phyloP scores from a whole-genome alignment of 805 yeast genomes.

The Kodamaea leandrae region DNA sequence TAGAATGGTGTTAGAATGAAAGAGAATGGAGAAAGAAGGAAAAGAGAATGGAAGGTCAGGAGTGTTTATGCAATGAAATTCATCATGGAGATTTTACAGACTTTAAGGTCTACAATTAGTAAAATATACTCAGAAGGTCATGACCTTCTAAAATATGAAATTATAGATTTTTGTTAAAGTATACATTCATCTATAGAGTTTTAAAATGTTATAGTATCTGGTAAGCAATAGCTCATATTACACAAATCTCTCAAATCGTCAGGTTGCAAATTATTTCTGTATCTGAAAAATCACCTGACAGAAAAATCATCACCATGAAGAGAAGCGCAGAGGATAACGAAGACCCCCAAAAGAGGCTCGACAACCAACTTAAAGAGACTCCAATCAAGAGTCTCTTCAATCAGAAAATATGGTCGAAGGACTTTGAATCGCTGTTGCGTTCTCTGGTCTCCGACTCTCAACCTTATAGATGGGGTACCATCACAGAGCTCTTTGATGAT shows the following conservation, averaged over 20 bases:
- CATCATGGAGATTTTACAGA: too few species aligned
- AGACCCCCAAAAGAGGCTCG: slow-evolving; percentile 5
- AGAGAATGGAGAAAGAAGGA: too few species aligned
- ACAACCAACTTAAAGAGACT: slow-evolving; percentile 3
- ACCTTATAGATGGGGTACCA: slow-evolving; percentile 92
- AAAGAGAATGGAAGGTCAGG: too few species aligned
- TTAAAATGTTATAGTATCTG: too few species aligned
- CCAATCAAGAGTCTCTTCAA: slow-evolving; percentile 33
- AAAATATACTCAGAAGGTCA: too few species aligned
- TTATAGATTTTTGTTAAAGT: too few species aligned
- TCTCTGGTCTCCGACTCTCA: slow-evolving; percentile 50
- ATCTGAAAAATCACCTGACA: slow-evolving; percentile 4
- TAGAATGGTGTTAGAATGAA: too few species aligned
- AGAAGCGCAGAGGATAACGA: slow-evolving; percentile 3
- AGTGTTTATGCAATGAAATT: too few species aligned
- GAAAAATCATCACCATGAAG: slow-evolving; percentile 6
- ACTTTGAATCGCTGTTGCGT: slow-evolving; percentile 40
- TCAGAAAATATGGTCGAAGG: slow-evolving; percentile 44
- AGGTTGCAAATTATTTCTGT: background rate
- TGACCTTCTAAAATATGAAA: too few species aligned
- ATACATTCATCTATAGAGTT: too few species aligned
- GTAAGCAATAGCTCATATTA: background rate
- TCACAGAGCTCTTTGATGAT: slow-evolving; percentile 71
- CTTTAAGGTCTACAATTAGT: too few species aligned
- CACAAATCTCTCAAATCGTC: background rate